A percentile compares a stretch with the other conserved stretches of the same genome.
Evolutionary conservation across 2,329 filamentous ascomycete species (phyloP).

Genomic region (Chrysosphaeria jannelii): DNA sequence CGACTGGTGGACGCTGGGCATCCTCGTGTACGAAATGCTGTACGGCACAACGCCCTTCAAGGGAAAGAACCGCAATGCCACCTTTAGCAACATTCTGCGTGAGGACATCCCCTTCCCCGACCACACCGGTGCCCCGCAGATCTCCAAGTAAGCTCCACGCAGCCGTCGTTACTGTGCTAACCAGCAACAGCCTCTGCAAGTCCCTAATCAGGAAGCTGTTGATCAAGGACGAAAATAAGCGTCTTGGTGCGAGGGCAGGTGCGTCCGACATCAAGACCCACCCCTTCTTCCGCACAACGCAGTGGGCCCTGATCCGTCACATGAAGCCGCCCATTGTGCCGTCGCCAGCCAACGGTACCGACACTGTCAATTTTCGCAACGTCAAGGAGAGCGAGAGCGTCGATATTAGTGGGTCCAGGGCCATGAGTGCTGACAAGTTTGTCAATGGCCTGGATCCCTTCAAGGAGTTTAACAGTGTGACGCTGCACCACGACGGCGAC

Average conservation of each 20-base stretch:
- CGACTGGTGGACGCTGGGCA: conserved; percentile 97
- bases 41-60: conserved; percentile 98
- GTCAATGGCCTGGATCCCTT: conserved; percentile 64
- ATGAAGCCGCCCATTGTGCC: conserved; percentile 96
- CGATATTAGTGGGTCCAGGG: conserved; percentile 37
- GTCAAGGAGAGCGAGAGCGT: conserved; percentile 94
- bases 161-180: conserved; percentile 1
- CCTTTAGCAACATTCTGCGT: conserved; percentile 85
- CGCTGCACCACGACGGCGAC: conserved; percentile 84
- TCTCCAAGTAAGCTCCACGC: conserved; percentile 40
- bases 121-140: conserved; percentile 50
- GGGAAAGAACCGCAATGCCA: conserved; percentile 93
- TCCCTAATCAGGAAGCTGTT: conserved; percentile 83
- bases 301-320: conserved; percentile 90
- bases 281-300: conserved; percentile 82
- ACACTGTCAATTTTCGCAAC: conserved; percentile 91
- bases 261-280: conserved; percentile 92
- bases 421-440: conserved; percentile 49
- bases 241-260: conserved; percentile 75
- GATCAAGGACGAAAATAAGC: conserved; percentile 90
- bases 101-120: conserved; percentile 95
- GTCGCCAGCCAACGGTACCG: conserved; percentile 62
- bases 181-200: conserved; percentile 61
- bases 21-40: conserved; percentile 95
- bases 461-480: conserved; percentile 96